Conservation (phyloP, 2,329 filamentous ascomycete species). For the Hirsutella minnesotensis region DNA sequence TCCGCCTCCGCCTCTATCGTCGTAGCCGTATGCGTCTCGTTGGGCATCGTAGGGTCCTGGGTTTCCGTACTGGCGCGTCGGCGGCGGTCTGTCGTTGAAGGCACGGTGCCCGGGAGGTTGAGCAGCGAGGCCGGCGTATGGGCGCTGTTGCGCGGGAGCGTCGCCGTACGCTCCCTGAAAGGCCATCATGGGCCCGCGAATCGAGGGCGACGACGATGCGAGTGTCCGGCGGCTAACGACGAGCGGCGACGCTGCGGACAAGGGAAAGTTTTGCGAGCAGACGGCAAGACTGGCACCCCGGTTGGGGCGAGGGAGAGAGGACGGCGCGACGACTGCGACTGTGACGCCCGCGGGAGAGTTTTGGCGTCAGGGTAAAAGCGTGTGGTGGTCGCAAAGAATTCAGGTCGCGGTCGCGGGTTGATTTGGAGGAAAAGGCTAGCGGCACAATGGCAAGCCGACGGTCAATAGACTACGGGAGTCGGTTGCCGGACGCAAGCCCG, state of each 20-base stretch:
- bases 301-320: too few species aligned
- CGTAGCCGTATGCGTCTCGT: slow-evolving; percentile 33
- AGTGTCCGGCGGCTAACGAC: not conserved
- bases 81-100: slow-evolving; percentile 15
- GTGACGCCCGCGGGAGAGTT: too few species aligned
- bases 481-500: too few species aligned
- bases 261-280: too few species aligned
- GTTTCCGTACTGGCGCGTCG: slow-evolving; percentile 21
- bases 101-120: slow-evolving; percentile 19
- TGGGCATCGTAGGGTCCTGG: slow-evolving; percentile 33
- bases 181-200: slow-evolving; percentile 27
- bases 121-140: slow-evolving; percentile 32
- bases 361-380: too few species aligned
- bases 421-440: too few species aligned
- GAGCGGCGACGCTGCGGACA: not conserved
- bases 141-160: slow-evolving; percentile 29
- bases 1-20: slow-evolving; percentile 31
- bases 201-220: not conserved
- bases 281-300: too few species aligned
- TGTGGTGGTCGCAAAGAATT: too few species aligned
- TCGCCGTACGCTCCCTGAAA: slow-evolving; percentile 34
- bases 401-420: too few species aligned
- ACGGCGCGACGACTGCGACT: too few species aligned
- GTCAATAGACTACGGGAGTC: too few species aligned
- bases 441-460: too few species aligned